Conservation (phyloP, 768 basidiomycete species). For the Infundibulicybe gibba region DNA sequence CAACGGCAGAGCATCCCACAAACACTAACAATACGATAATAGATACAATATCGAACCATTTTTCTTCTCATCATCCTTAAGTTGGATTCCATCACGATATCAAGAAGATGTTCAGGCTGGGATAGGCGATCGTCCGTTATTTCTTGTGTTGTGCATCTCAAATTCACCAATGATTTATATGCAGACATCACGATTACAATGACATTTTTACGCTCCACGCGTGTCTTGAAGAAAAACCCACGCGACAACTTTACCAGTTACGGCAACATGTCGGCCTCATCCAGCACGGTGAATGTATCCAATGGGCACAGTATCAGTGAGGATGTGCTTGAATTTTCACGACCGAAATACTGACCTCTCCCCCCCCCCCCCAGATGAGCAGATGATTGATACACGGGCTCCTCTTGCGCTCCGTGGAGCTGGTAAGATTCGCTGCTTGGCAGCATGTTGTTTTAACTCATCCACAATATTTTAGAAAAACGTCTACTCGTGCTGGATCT, state of each 20-base stretch:
- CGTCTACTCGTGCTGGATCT: constrained; percentile 40
- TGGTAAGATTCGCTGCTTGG: constrained; percentile 3
- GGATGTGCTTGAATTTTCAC: constrained; percentile 2
- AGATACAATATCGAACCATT: constrained; percentile 64
- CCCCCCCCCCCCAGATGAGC: constrained; percentile 13
- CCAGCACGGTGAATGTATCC: constrained; percentile 4
- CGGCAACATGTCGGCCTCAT: constrained; percentile 7
- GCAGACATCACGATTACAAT: constrained; percentile 56
- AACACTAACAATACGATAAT: not conserved
- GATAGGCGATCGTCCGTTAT: constrained; percentile 45
- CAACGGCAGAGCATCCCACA: no score
- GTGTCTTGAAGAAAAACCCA: constrained; percentile 15
- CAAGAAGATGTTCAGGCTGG: constrained; percentile 40
- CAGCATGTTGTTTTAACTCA: not conserved
- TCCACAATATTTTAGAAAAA: constrained; percentile 12
- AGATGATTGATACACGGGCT: constrained; percentile 36
- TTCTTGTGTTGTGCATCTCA: not conserved
- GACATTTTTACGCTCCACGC: constrained; percentile 47
- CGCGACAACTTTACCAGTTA: constrained; percentile 11
- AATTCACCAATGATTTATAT: not conserved
- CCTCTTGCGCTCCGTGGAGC: constrained; percentile 29
- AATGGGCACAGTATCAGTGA: constrained; percentile 1
- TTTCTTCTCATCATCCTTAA: constrained; percentile 62
- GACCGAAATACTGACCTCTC: not conserved
- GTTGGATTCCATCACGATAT: constrained; percentile 67